These are phyloP conservation scores for Cnidoscolus chayamansa DNA, from an alignment of 441 rosid species.

Conservation along the genomic window DNA sequence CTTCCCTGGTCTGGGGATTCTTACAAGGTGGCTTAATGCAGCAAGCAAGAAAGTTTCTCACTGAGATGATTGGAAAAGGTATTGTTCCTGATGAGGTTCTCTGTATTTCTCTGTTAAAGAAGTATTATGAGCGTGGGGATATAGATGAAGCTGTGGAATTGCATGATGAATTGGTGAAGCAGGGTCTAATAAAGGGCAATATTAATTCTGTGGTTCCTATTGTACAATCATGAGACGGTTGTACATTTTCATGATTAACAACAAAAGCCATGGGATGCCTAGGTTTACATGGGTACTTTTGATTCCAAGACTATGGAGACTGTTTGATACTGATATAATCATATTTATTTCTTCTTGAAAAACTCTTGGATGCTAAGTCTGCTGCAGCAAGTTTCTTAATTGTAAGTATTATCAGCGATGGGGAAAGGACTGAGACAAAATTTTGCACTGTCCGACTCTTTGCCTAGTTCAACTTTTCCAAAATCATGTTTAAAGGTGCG, in stretches of 20 bases:
- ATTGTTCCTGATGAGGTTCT: constrained; percentile 60
- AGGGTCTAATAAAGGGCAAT: constrained; percentile 36
- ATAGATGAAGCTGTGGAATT: constrained; percentile 48
- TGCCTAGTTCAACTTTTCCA: constrained; percentile 8
- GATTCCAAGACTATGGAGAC: background rate
- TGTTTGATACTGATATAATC: background rate
- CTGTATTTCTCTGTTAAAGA: constrained; percentile 50
- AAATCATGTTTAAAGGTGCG: constrained; percentile 8
- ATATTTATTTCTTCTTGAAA: background rate
- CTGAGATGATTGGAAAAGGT: constrained; percentile 61
- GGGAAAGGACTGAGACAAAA: background rate
- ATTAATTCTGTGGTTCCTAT: constrained; percentile 30
- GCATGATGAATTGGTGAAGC: constrained; percentile 46
- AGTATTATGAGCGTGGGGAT: constrained; percentile 53
- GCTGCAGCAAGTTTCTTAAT: background rate
- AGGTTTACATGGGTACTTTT: constrained; percentile 12
- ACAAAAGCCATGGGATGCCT: constrained; percentile 15
- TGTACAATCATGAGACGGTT: constrained; percentile 29
- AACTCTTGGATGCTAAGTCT: background rate
- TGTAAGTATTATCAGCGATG: background rate
- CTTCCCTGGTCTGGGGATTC: constrained; percentile 62
- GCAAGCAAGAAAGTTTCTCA: constrained; percentile 46
- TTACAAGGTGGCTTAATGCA: constrained; percentile 49
- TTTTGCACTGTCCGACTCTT: background rate
- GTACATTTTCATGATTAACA: constrained; percentile 11